Evolutionary conservation across 345 rosid genomes (phyloP).

Genomic region (Pistacia vera): DNA sequence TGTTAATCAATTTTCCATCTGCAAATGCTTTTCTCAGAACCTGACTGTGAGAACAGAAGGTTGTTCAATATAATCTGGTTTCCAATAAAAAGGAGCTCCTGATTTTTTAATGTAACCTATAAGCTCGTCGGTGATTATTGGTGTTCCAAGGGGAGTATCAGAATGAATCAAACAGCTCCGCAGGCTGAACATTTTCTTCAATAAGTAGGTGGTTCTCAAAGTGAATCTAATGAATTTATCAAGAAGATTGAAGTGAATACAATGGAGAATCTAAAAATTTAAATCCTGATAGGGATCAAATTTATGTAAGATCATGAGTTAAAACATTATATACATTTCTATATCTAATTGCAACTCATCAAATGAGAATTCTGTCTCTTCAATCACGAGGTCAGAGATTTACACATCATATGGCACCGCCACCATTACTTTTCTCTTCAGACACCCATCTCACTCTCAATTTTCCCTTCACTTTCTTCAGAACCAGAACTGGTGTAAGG

Average conservation of each 20-base stretch:
- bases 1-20: background rate
- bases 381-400: background rate
- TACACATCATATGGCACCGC: background rate
- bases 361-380: background rate
- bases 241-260: background rate
- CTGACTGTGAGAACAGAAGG: no score
- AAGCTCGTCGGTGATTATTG: background rate
- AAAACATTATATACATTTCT: no score
- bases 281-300: background rate
- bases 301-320: background rate
- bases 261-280: background rate
- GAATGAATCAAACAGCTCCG: background rate
- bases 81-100: background rate
- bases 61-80: background rate
- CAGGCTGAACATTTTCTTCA: constrained; percentile 1
- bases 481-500: no score
- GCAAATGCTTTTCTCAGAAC: background rate
- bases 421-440: no score
- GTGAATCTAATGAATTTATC: background rate
- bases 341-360: no score
- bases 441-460: background rate
- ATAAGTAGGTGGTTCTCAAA: background rate
- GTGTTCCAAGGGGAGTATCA: background rate
- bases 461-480: background rate
- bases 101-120: background rate